These are phyloP conservation scores for Penicillium italicum DNA, from an alignment of 2,329 filamentous ascomycete genomes.

Conservation along the genomic window DNA sequence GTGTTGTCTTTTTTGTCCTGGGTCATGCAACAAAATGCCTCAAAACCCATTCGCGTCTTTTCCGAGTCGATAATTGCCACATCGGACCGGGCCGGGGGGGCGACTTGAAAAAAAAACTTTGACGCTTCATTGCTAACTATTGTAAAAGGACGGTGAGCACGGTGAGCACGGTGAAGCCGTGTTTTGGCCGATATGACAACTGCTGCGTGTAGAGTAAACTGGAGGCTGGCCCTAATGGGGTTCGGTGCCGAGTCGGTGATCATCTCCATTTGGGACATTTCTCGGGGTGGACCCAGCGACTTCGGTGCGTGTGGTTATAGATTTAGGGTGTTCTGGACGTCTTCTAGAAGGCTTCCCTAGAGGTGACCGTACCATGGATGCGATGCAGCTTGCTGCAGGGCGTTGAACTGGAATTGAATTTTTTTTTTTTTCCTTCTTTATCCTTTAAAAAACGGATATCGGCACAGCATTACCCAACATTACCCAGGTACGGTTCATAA, in stretches of 20 bases:
- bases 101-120: not conserved
- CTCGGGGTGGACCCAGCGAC: slow-evolving; percentile 8
- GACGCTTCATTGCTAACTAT: not conserved
- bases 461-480: slow-evolving; percentile 10
- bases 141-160: slow-evolving; percentile 1
- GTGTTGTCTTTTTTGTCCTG: not conserved
- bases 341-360: slow-evolving; percentile 34
- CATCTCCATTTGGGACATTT: not conserved
- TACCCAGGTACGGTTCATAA: not conserved
- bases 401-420: not conserved
- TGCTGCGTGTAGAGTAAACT: slow-evolving; percentile 9
- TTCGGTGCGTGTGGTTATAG: slow-evolving; percentile 16
- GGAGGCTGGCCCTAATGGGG: not conserved
- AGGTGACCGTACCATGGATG: slow-evolving; percentile 16
- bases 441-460: slow-evolving; percentile 10
- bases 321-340: slow-evolving; percentile 30
- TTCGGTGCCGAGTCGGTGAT: slow-evolving; percentile 10
- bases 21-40: slow-evolving; percentile 19
- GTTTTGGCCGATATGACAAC: not conserved
- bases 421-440: not conserved
- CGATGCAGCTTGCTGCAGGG: slow-evolving; percentile 15
- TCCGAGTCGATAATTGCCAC: not conserved
- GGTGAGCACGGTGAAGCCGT: not conserved
- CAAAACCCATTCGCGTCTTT: not conserved
- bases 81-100: not conserved